Percentiles rank a stretch among this genome's conserved stretches.
These are phyloP conservation scores for Ustilago crameri DNA, from an alignment of 1,284 basidiomycete species.

Conservation along the genomic window DNA sequence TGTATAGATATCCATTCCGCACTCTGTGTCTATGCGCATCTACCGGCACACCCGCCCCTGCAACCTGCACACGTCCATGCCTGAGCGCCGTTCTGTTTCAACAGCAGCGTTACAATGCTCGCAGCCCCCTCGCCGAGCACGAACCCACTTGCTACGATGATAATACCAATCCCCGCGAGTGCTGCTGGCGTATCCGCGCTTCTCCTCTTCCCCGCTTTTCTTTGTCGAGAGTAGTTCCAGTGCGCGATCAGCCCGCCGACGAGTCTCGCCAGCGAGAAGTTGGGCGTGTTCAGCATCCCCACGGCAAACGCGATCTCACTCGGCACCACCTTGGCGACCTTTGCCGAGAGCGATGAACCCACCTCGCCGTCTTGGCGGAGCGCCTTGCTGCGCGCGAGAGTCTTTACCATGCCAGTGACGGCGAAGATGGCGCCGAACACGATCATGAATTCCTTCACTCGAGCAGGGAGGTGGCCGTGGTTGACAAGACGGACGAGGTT, in stretches of 20 bases:
- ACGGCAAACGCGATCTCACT: conserved; percentile 71
- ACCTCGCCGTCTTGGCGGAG: conserved; percentile 15
- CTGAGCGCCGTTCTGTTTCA: conserved; percentile 79
- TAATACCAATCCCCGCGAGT: conserved; percentile 76
- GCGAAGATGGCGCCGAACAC: conserved; percentile 74
- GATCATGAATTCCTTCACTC: conserved; percentile 83
- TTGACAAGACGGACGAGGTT: conserved; percentile 86
- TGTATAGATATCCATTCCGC: too few relatives aligned
- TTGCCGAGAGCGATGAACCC: conserved; percentile 20
- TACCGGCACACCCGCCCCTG: conserved; percentile 78
- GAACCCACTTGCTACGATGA: conserved; percentile 92
- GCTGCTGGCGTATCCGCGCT: conserved; percentile 9
- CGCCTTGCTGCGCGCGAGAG: conserved; percentile 70
- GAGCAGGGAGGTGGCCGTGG: conserved; percentile 82
- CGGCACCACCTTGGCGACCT: conserved; percentile 28
- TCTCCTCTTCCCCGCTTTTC: neutral
- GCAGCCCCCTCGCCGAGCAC: conserved; percentile 91
- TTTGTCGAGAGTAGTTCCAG: conserved; percentile 68
- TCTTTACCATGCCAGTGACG: conserved; percentile 73
- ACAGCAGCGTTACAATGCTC: conserved; percentile 80
- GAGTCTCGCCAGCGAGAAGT: conserved; percentile 89
- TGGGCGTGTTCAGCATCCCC: conserved; percentile 90
- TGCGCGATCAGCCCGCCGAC: conserved; percentile 84
- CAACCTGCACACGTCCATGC: conserved; percentile 86
- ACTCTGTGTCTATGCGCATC: too few relatives aligned